Evolutionary conservation across 2,329 filamentous ascomycete genomes (phyloP).

Genomic region (Knufia fluminis): DNA sequence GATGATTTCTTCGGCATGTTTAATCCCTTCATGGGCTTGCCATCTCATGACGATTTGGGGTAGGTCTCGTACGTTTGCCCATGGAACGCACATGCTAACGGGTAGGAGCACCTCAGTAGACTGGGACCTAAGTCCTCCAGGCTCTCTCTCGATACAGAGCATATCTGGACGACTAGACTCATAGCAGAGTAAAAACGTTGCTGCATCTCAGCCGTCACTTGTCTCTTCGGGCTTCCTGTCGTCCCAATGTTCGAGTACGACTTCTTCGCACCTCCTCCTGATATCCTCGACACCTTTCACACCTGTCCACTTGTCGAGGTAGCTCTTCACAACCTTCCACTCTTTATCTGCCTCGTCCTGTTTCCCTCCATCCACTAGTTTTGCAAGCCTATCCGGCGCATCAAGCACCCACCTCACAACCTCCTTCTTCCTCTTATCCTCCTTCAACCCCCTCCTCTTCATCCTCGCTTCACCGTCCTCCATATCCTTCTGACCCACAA

Average conservation of each 20-base stretch:
- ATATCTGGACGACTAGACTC: background rate
- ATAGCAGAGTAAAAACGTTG: background rate
- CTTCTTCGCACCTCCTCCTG: slow-evolving; percentile 30
- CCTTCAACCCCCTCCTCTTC: slow-evolving; percentile 19
- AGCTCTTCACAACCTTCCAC: slow-evolving; percentile 32
- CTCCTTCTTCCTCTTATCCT: slow-evolving; percentile 24
- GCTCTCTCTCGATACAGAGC: background rate
- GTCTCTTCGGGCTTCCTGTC: slow-evolving; percentile 8
- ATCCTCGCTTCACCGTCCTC: slow-evolving; percentile 23
- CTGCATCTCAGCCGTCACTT: background rate
- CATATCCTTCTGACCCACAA: slow-evolving; percentile 34
- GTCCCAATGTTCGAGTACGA: too few species aligned
- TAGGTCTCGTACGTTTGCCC: background rate
- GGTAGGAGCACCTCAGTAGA: background rate
- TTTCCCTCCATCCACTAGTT: slow-evolving; percentile 31
- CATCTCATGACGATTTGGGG: background rate
- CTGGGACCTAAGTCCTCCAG: slow-evolving; percentile 3
- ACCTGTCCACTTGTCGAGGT: slow-evolving; percentile 35
- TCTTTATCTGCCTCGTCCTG: slow-evolving; percentile 32
- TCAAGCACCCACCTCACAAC: slow-evolving; percentile 39
- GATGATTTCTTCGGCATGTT: slow-evolving; percentile 74
- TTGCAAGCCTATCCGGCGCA: slow-evolving; percentile 31
- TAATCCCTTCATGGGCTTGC: slow-evolving; percentile 47
- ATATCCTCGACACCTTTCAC: slow-evolving; percentile 37
- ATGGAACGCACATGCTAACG: background rate